These are phyloP conservation scores for Monosporascus sp. DNA, from an alignment of 2,329 filamentous ascomycete species.

Conservation along the genomic window DNA sequence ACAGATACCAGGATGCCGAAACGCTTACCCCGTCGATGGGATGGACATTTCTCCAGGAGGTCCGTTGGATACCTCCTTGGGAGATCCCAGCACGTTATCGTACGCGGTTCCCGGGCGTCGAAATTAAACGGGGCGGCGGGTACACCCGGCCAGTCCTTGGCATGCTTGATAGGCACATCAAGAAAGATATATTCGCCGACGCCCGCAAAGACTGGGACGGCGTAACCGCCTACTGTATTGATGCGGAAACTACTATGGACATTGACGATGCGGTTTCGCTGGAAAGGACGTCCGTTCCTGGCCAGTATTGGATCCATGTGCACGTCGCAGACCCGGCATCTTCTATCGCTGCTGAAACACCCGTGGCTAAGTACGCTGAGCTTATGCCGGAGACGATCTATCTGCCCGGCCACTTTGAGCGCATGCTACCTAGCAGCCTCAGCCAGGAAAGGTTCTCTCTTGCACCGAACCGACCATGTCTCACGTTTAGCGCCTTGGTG, in stretches of 20 bases:
- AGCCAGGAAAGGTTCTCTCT: constrained; percentile 52
- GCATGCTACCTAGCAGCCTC: constrained; percentile 52
- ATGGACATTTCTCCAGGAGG: constrained; percentile 69
- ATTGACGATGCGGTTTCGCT: constrained; percentile 78
- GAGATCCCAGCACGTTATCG: constrained; percentile 63
- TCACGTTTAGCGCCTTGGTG: constrained; percentile 59
- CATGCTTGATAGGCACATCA: constrained; percentile 27
- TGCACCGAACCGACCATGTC: constrained; percentile 41
- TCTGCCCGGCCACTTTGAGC: constrained; percentile 49
- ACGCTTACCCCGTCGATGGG: constrained; percentile 41
- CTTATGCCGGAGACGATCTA: constrained; percentile 56
- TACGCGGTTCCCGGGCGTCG: constrained; percentile 46
- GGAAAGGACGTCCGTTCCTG: constrained; percentile 46
- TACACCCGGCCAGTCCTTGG: constrained; percentile 32
- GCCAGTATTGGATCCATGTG: constrained; percentile 69
- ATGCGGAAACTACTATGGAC: constrained; percentile 59
- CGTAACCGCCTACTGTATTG: constrained; percentile 68
- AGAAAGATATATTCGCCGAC: constrained; percentile 40
- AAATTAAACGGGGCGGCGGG: constrained; percentile 37
- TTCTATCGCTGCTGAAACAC: constrained; percentile 54
- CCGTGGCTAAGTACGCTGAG: constrained; percentile 56
- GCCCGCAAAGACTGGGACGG: constrained; percentile 55
- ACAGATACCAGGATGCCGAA: constrained; percentile 50
- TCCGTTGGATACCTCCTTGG: constrained; percentile 66
- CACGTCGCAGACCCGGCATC: constrained; percentile 78